phyloP scores from a whole-genome alignment of 1,139 yeast species.

The Hanseniaspora uvarum region DNA sequence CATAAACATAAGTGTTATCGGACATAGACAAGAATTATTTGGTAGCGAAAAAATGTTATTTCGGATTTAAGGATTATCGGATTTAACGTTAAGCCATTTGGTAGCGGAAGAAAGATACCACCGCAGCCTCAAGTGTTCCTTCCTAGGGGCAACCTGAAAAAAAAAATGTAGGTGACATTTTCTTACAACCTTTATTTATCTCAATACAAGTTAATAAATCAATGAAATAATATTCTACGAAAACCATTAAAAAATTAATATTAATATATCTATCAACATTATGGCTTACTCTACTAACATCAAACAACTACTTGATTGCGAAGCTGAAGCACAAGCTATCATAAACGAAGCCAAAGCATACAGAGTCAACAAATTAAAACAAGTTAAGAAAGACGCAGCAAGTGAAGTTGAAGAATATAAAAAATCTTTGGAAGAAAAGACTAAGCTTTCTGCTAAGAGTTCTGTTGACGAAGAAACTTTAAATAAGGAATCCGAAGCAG shows the following conservation, averaged over 20 bases:
- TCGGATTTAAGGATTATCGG: neutral
- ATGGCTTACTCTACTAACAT: slow-evolving; percentile 14
- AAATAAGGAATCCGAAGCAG: slow-evolving; percentile 59
- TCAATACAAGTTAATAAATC: neutral
- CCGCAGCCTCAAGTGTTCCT: too few relatives aligned
- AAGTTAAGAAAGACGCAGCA: slow-evolving; percentile 89
- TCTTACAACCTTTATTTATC: slow-evolving; percentile 7
- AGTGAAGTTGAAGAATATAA: slow-evolving; percentile 81
- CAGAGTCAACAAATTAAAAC: slow-evolving; percentile 57
- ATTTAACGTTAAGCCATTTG: too few relatives aligned
- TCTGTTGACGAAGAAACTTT: slow-evolving; percentile 32
- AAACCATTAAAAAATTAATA: neutral
- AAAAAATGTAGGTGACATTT: neutral
- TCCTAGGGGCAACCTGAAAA: neutral
- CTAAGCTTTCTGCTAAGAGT: slow-evolving; percentile 33
- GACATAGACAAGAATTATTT: too few relatives aligned
- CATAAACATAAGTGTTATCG: too few relatives aligned
- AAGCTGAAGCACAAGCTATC: slow-evolving; percentile 90
- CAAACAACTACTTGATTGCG: slow-evolving; percentile 44
- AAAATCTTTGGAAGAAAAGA: slow-evolving; percentile 51
- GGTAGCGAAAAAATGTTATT: too few relatives aligned
- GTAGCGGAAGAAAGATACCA: too few relatives aligned
- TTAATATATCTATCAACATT: neutral
- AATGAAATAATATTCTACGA: neutral
- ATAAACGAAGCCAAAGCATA: slow-evolving; percentile 71